Percentiles rank a stretch among this genome's conserved stretches.
Evolutionary conservation across 2,329 filamentous ascomycete genomes (phyloP).

Genomic region (Chaetomium strumarium): DNA sequence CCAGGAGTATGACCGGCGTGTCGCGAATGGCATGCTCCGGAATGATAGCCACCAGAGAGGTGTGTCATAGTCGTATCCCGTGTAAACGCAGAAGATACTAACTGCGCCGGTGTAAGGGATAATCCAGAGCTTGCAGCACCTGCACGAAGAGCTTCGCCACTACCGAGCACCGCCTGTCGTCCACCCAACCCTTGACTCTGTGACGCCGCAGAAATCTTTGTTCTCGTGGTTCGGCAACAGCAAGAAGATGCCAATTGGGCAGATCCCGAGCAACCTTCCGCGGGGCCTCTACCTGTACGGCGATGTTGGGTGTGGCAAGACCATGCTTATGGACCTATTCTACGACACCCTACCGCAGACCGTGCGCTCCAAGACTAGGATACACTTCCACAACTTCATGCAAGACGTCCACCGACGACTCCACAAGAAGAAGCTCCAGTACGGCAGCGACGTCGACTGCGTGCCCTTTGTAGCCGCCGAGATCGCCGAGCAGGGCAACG

Average conservation of each 20-base stretch:
- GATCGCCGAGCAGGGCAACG: slow-evolving; percentile 76
- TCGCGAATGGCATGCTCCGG: slow-evolving; percentile 64
- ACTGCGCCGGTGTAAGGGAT: slow-evolving; percentile 52
- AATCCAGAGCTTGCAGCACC: slow-evolving; percentile 80
- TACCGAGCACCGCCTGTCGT: slow-evolving; percentile 71
- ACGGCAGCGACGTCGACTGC: slow-evolving; percentile 84
- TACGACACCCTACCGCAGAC: slow-evolving; percentile 82
- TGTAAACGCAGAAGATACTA: background rate
- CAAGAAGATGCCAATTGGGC: slow-evolving; percentile 36
- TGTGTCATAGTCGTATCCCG: slow-evolving; percentile 35
- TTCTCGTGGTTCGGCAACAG: slow-evolving; percentile 56
- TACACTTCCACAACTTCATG: slow-evolving; percentile 99
- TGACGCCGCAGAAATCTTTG: slow-evolving; percentile 54
- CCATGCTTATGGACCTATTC: slow-evolving; percentile 99
- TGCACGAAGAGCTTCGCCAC: slow-evolving; percentile 72
- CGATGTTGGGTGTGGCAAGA: slow-evolving; percentile 96
- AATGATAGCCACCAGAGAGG: slow-evolving; percentile 91
- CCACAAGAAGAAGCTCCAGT: slow-evolving; percentile 81
- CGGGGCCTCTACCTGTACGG: slow-evolving; percentile 92
- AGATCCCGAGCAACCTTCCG: slow-evolving; percentile 68
- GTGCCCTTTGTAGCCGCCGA: slow-evolving; percentile 92
- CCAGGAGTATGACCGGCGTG: slow-evolving; percentile 79
- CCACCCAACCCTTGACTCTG: slow-evolving; percentile 69
- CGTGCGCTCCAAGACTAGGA: slow-evolving; percentile 78
- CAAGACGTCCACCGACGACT: slow-evolving; percentile 90